Percentiles rank a stretch among this genome's conserved stretches.
Conservation (phyloP, 1,284 basidiomycete species). For the Tylopilus orsonianus region DNA sequence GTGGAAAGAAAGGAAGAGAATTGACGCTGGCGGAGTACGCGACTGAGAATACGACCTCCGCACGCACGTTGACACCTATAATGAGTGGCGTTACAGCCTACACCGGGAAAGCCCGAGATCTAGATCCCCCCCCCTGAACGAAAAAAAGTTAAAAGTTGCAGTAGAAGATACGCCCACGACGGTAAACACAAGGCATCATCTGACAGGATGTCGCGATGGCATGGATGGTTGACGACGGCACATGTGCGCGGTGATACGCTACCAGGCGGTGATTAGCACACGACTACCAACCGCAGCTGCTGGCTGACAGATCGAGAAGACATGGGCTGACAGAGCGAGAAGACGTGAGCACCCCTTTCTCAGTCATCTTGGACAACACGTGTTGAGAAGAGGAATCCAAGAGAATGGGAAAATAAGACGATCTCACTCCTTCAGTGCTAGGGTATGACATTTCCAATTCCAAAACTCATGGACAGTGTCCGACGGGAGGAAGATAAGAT, state of each 20-base stretch:
- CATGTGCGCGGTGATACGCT: slow-evolving; percentile 14
- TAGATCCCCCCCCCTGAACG: slow-evolving; percentile 1
- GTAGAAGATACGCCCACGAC: background rate
- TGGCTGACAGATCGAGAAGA: slow-evolving; percentile 3
- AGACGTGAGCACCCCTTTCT: slow-evolving; percentile 18
- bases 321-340: too few species aligned
- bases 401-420: slow-evolving; percentile 11
- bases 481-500: slow-evolving; percentile 25
- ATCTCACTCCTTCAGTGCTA: slow-evolving; percentile 10
- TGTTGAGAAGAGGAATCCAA: slow-evolving; percentile 17
- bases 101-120: slow-evolving; percentile 19
- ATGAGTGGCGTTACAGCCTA: slow-evolving; percentile 5
- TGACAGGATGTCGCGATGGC: slow-evolving; percentile 1
- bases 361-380: slow-evolving; percentile 24
- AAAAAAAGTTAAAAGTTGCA: background rate
- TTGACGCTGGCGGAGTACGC: slow-evolving; percentile 3
- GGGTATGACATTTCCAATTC: slow-evolving; percentile 26
- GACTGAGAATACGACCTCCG: slow-evolving; percentile 2
- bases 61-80: background rate
- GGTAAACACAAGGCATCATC: background rate
- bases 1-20: background rate
- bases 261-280: background rate
- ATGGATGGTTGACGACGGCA: background rate
- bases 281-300: slow-evolving; percentile 9
- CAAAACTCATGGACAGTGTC: slow-evolving; percentile 13